These are phyloP conservation scores for Tricholoma terreum DNA, from an alignment of 768 basidiomycete species.

Conservation along the genomic window DNA sequence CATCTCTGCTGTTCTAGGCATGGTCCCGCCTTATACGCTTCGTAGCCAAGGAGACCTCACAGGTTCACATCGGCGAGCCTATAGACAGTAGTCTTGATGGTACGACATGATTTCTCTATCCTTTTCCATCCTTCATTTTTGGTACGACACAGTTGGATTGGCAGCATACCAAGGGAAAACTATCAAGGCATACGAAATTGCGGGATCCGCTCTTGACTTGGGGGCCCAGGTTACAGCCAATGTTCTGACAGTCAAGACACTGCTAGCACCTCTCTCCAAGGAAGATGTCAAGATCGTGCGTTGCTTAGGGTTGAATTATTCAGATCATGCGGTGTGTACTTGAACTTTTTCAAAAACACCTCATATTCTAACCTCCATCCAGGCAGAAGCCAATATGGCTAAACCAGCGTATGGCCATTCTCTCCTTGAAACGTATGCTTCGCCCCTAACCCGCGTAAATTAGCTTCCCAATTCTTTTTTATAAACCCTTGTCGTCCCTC, in stretches of 20 bases:
- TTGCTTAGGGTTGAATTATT: constrained; percentile 79
- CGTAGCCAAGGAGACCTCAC: constrained; percentile 68
- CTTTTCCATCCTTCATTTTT: not conserved
- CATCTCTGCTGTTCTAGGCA: constrained; percentile 36
- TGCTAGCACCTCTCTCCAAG: constrained; percentile 66
- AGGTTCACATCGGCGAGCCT: constrained; percentile 77
- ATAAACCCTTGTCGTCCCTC: constrained; percentile 69
- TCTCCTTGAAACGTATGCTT: not conserved
- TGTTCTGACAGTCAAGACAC: constrained; percentile 65
- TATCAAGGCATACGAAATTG: constrained; percentile 70
- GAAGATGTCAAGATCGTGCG: constrained; percentile 69
- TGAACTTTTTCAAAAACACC: not conserved
- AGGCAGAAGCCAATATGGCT: constrained; percentile 60
- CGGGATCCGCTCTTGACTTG: constrained; percentile 67
- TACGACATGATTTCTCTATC: constrained; percentile 19
- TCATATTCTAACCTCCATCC: not conserved
- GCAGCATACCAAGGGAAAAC: constrained; percentile 47
- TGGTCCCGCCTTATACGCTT: constrained; percentile 86
- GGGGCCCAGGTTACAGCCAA: constrained; percentile 59
- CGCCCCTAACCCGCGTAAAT: not conserved
- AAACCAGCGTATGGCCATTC: constrained; percentile 52
- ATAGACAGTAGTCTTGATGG: constrained; percentile 66
- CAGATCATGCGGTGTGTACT: constrained; percentile 68
- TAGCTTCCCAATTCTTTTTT: constrained; percentile 74
- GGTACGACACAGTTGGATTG: constrained; percentile 52